Evolutionary conservation across 805 yeast species (phyloP).

Genomic region (Candida easanensis): DNA sequence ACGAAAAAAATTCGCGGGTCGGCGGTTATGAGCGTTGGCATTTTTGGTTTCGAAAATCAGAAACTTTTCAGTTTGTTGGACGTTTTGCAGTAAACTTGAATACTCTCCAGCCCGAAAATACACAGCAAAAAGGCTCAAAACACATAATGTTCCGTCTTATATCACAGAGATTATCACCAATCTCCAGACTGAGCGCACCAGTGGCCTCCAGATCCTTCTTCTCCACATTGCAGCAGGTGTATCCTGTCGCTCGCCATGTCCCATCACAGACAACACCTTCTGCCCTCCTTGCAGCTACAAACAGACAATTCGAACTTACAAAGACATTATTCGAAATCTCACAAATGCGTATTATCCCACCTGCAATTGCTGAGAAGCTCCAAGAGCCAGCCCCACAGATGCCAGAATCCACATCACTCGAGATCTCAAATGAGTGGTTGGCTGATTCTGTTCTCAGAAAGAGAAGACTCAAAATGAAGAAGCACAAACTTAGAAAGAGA

Average conservation of each 20-base stretch:
- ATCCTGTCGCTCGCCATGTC: constrained; percentile 12
- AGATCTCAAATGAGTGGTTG: constrained; percentile 12
- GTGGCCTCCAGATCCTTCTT: constrained; percentile 2
- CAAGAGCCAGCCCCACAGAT: constrained; percentile 13
- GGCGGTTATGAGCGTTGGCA: background rate
- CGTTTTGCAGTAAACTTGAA: background rate
- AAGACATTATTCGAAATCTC: constrained; percentile 14
- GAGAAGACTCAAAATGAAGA: constrained; percentile 94
- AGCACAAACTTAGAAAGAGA: constrained; percentile 95
- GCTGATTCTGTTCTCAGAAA: constrained; percentile 75
- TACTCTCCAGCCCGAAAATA: background rate
- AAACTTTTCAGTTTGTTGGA: constrained; percentile 1
- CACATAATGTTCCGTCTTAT: constrained; percentile 7
- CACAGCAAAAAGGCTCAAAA: background rate
- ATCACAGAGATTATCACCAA: constrained; percentile 3
- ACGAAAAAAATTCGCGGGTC: constrained; percentile 1
- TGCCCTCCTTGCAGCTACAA: constrained; percentile 5
- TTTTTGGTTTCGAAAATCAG: background rate
- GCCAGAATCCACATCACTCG: constrained; percentile 1
- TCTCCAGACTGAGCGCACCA: background rate
- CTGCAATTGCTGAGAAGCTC: constrained; percentile 19
- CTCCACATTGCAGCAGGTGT: constrained; percentile 14
- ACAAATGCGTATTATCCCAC: constrained; percentile 23
- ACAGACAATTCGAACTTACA: constrained; percentile 10
- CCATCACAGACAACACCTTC: constrained; percentile 7